phyloP scores from a whole-genome alignment of 1,284 basidiomycete genomes.

The Ustilago lituana region DNA sequence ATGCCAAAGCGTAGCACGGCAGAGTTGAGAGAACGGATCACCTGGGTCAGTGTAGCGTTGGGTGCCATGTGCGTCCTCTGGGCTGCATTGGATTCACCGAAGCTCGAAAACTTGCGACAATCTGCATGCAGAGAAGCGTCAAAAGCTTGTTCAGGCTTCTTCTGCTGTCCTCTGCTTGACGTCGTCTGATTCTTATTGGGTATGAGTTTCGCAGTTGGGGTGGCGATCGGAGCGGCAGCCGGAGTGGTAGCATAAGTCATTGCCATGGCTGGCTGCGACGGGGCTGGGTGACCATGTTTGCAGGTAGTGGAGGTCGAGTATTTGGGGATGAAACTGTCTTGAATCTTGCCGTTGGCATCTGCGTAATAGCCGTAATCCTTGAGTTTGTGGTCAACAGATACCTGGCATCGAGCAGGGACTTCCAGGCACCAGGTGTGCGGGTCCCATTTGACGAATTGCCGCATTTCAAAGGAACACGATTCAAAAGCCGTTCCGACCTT shows the following conservation, averaged over 20 bases:
- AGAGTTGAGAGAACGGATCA: slow-evolving; percentile 19
- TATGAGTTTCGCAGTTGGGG: neutral
- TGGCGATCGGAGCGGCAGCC: neutral
- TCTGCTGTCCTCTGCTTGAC: slow-evolving; percentile 5
- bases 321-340: neutral
- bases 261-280: too few species aligned
- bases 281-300: neutral
- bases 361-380: slow-evolving; percentile 9
- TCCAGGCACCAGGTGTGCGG: neutral
- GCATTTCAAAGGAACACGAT: slow-evolving; percentile 12
- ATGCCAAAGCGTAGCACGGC: slow-evolving; percentile 7
- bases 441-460: slow-evolving; percentile 5
- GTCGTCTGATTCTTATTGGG: neutral
- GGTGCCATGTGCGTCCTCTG: slow-evolving; percentile 6
- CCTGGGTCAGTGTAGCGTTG: slow-evolving; percentile 4
- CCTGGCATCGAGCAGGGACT: neutral
- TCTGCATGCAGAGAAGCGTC: slow-evolving; percentile 9
- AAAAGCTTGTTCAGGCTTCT: slow-evolving; percentile 6
- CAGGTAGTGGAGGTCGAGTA: neutral
- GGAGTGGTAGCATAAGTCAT: too few species aligned
- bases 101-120: slow-evolving; percentile 8
- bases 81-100: slow-evolving; percentile 8
- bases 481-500: slow-evolving; percentile 13
- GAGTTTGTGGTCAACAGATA: slow-evolving; percentile 3
- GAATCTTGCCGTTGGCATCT: slow-evolving; percentile 4